Conservation (phyloP, 106 monocot species). For the Acorus gramineus region DNA sequence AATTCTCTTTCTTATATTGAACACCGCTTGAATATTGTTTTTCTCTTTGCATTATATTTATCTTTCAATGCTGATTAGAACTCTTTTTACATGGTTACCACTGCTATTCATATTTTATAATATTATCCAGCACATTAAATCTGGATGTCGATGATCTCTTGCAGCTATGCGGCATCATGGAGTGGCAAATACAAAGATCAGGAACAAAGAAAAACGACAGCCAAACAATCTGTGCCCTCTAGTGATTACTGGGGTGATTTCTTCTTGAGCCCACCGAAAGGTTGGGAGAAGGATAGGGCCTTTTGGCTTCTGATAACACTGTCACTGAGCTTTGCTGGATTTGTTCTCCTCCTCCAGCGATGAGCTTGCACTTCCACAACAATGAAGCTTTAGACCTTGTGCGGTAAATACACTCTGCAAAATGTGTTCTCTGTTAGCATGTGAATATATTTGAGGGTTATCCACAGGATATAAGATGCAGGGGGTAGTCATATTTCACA, state of each 20-base stretch:
- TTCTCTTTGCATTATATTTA: no score
- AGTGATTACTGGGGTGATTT: slow-evolving; percentile 57
- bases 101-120: no score
- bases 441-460: no score
- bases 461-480: no score
- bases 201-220: slow-evolving; percentile 26
- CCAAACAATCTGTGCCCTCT: slow-evolving; percentile 37
- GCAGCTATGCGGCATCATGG: slow-evolving; percentile 87
- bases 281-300: slow-evolving; percentile 41
- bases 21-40: no score
- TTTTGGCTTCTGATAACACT: slow-evolving; percentile 59
- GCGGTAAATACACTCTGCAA: no score
- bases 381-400: no score
- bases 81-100: no score
- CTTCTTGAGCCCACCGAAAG: slow-evolving; percentile 44
- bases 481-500: no score
- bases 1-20: no score
- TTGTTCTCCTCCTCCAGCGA: slow-evolving; percentile 46
- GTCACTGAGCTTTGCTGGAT: slow-evolving; percentile 51
- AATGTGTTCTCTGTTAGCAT: no score
- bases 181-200: slow-evolving; percentile 79
- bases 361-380: slow-evolving; percentile 1
- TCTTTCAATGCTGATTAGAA: no score
- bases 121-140: background rate
- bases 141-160: background rate